These are phyloP conservation scores for Evansstolkia leycettana DNA, from an alignment of 495 filamentous ascomycete genomes.

Conservation along the genomic window DNA sequence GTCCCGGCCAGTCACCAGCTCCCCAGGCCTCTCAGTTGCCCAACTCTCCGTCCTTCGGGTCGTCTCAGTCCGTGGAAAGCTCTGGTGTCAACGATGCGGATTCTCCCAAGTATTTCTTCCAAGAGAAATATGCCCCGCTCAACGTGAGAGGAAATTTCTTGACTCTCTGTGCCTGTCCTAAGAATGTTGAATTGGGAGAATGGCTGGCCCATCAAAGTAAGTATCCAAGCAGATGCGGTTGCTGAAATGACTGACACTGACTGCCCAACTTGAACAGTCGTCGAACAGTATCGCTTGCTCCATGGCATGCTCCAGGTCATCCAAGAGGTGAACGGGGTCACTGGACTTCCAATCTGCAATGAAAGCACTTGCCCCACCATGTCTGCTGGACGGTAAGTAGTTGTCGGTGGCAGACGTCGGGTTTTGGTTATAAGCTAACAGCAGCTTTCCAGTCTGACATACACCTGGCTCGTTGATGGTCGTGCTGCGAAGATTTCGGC, in stretches of 20 bases:
- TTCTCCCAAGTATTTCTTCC: conserved; percentile 57
- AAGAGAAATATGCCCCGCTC: conserved; percentile 67
- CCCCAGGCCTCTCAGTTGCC: conserved; percentile 40
- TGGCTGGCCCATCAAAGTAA: conserved; percentile 92
- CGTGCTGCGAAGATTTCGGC: conserved; percentile 56
- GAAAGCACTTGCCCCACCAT: conserved; percentile 72
- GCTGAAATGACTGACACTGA: conserved; percentile 8
- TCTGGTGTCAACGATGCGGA: conserved; percentile 39
- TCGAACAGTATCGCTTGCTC: conserved; percentile 80
- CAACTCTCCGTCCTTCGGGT: conserved; percentile 44
- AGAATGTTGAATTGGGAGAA: conserved; percentile 79
- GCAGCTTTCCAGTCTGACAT: conserved; percentile 59
- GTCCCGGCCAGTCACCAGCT: conserved; percentile 33
- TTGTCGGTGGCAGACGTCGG: not conserved
- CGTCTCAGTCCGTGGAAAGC: conserved; percentile 39
- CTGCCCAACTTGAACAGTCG: conserved; percentile 50
- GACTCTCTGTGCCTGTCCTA: conserved; percentile 81
- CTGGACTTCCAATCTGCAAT: conserved; percentile 67
- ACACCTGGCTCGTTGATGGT: conserved; percentile 63
- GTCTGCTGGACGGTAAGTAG: conserved; percentile 76
- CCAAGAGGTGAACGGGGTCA: conserved; percentile 62
- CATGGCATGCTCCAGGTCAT: conserved; percentile 75
- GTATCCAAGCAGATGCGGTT: conserved; percentile 4
- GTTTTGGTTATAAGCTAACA: conserved; percentile 5
- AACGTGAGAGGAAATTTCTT: conserved; percentile 95